Base-by-base conservation (phyloP, 2,329 filamentous ascomycete species). In the Xylariomycetidae sp. region DNA sequence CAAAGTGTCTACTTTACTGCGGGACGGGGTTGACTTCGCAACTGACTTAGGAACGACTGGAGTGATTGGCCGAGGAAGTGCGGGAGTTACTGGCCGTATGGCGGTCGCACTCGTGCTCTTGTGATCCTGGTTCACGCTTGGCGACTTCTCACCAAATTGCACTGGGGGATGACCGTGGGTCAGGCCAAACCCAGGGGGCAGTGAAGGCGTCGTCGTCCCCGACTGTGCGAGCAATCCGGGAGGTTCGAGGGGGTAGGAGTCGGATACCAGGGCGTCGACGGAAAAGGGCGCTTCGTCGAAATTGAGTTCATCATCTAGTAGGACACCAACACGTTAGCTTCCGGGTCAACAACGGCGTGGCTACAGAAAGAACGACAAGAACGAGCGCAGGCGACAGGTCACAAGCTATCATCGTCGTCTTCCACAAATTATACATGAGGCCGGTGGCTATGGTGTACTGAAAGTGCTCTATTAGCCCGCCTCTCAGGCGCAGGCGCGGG, bases 231-330 rank as follows among this genome's bases (percentile, higher is more conserved):
- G 50, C 34, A 29, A 25, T 6, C 38, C 42, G 39, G 20, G 50
- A 42, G 22, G 28, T 39, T 50, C 53, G 19, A 43, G 61, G 44
- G 31, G 61, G 23, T 56, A 43, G 10, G 43, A 62, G 49, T 85
- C 81, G 15, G 78, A 74, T 10, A 85, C 80, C 4, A 85, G 61
- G 4, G 78, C 78, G 53, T 85, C 80, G 25, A 85, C 74, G n/a
- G 73, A 79, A 26, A 67, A 66, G 3, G 67, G 70, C 10, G 71
- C 78, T 44, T 80, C 77, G 40, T 79, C 76, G 28, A 80, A 63
- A 9, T 70, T 72, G 37, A 67, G 64, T n/a, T 76, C 72, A 50
- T 82, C 77, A 59, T 82, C 79, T 84, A 61, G n/a, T n/a, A 46
- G 52, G 49, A 38, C 49, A 29, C 25, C 48, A 48, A 74, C 61